A percentile compares a stretch with the other conserved stretches of the same genome.
These are phyloP conservation scores for Phialophora macrospora DNA, from an alignment of 2,329 filamentous ascomycete species.

Conservation along the genomic window DNA sequence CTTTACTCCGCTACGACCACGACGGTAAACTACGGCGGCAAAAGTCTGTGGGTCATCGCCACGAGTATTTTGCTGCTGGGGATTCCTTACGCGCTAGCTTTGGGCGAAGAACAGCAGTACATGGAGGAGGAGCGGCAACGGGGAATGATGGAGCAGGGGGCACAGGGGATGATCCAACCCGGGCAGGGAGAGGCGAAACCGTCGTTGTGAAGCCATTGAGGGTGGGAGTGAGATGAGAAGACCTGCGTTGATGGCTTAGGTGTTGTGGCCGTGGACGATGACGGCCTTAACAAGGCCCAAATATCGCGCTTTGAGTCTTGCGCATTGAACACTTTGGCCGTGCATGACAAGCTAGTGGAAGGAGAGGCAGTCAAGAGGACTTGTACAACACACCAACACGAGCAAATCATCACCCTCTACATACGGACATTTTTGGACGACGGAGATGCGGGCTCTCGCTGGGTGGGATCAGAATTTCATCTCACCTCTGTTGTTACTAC, in stretches of 20 bases:
- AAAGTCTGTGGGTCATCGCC: constrained; percentile 87
- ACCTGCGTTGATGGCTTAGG: not conserved
- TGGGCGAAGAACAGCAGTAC: constrained; percentile 94
- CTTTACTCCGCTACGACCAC: constrained; percentile 52
- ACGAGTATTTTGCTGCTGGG: constrained; percentile 88
- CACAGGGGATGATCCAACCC: constrained; percentile 34
- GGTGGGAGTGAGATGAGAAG: not conserved
- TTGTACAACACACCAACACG: constrained; percentile 9
- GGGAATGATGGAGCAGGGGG: constrained; percentile 84
- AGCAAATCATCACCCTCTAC: not conserved
- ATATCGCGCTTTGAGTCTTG: not conserved
- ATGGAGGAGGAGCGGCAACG: constrained; percentile 98
- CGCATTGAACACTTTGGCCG: not conserved
- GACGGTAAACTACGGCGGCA: constrained; percentile 71
- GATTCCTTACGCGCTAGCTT: constrained; percentile 90
- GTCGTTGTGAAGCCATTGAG: constrained; percentile 25
- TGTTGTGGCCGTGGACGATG: not conserved
- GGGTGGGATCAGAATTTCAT: not conserved
- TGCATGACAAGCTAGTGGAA: not conserved
- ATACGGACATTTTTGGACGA: not conserved
- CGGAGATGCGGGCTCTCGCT: not conserved
- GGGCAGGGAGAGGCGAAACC: constrained; percentile 31
- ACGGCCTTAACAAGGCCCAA: not conserved
- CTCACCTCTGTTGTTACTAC: constrained; percentile 4
- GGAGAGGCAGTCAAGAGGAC: not conserved